These are phyloP conservation scores for Cadophora sp. DNA, from an alignment of 2,329 filamentous ascomycete species.

Conservation along the genomic window DNA sequence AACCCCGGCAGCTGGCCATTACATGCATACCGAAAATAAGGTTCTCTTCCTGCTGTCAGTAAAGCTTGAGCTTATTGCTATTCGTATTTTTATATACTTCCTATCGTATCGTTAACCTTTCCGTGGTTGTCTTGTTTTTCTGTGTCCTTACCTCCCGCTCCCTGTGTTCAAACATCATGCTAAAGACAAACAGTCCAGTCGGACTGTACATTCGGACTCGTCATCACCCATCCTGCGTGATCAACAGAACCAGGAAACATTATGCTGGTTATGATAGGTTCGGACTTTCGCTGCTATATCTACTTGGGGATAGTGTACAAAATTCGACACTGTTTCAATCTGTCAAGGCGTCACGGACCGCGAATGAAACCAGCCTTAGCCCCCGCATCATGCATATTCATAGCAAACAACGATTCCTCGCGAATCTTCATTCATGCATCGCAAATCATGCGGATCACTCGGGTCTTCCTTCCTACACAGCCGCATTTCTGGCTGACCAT, in stretches of 20 bases:
- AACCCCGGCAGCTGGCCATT: neutral
- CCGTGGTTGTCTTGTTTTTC: neutral
- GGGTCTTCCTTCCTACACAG: neutral
- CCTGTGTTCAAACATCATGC: neutral
- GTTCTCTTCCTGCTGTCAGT: neutral
- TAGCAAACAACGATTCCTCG: neutral
- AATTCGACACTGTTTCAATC: constrained; percentile 2
- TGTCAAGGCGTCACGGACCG: neutral
- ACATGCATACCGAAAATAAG: neutral
- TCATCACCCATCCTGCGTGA: neutral
- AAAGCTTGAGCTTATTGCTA: neutral
- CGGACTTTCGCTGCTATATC: neutral
- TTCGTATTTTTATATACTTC: too few relatives aligned
- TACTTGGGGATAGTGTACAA: neutral
- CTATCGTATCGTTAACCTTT: neutral
- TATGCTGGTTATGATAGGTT: neutral
- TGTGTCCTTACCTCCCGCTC: neutral
- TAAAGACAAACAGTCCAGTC: neutral
- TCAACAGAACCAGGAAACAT: neutral
- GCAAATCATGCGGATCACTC: neutral
- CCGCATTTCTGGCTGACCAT: neutral
- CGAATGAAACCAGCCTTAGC: neutral
- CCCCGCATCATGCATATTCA: neutral
- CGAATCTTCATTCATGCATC: constrained; percentile 6
- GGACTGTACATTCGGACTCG: neutral